Evolutionary conservation across 1,284 basidiomycete genomes (phyloP).

Genomic region (Pseudozyma hubeiensis): DNA sequence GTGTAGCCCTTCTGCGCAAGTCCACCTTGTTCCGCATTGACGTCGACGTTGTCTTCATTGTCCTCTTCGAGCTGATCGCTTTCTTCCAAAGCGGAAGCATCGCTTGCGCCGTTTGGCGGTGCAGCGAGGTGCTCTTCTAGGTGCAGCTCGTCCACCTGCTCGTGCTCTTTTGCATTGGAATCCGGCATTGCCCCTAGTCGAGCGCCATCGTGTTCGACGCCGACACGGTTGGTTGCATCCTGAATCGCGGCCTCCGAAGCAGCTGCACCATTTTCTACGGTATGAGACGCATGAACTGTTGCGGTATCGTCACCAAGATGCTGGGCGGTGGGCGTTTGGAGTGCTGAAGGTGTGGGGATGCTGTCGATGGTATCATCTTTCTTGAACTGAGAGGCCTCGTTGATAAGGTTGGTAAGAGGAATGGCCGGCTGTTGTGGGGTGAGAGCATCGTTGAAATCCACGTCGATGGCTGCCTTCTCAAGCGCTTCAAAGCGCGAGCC

Average conservation of each 20-base stretch:
- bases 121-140: background rate
- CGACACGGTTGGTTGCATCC: background rate
- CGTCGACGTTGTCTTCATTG: conserved; percentile 4
- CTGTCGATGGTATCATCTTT: conserved; percentile 1
- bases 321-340: background rate
- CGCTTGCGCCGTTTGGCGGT: background rate
- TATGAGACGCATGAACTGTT: background rate
- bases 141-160: conserved; percentile 16
- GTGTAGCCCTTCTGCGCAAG: conserved; percentile 8
- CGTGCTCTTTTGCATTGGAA: background rate
- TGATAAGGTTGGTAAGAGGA: background rate
- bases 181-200: too few species aligned
- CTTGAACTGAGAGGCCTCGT: background rate
- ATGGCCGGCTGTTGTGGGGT: background rate
- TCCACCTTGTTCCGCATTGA: conserved; percentile 1
- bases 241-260: background rate
- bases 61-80: conserved; percentile 15
- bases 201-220: background rate
- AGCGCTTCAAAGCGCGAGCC: conserved; percentile 8
- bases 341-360: background rate
- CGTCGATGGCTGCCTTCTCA: conserved; percentile 28
- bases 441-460: conserved; percentile 28
- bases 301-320: background rate
- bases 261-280: background rate
- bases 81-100: background rate